Evolutionary conservation across 805 yeast species (phyloP).

Genomic region (Candida incommunis): DNA sequence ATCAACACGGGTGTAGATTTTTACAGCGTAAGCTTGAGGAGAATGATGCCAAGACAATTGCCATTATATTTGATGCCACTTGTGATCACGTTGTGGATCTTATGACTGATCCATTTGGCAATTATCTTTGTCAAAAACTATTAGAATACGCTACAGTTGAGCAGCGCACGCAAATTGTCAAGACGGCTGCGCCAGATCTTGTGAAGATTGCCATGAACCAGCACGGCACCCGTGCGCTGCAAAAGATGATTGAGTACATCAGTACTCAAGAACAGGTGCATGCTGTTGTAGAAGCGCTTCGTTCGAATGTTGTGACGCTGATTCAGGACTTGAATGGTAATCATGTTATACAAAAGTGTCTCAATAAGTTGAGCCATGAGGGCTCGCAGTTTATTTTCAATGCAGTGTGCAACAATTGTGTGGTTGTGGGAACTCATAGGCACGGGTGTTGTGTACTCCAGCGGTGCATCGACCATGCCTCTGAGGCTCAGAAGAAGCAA

Average conservation of each 20-base stretch:
- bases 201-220: conserved; percentile 78
- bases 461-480: conserved; percentile 86
- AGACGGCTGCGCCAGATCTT: conserved; percentile 58
- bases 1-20: conserved; percentile 93
- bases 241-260: conserved; percentile 77
- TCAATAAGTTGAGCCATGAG: conserved; percentile 53
- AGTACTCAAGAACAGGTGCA: conserved; percentile 56
- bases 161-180: conserved; percentile 57
- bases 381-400: conserved; percentile 82
- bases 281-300: conserved; percentile 44
- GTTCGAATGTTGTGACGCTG: conserved; percentile 60
- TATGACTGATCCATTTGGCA: conserved; percentile 95
- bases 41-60: conserved; percentile 17
- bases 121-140: conserved; percentile 81
- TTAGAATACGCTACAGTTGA: conserved; percentile 59
- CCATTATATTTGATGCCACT: conserved; percentile 66
- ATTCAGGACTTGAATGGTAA: conserved; percentile 90
- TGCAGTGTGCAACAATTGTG: conserved; percentile 59
- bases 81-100: conserved; percentile 65
- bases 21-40: conserved; percentile 74
- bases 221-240: conserved; percentile 93
- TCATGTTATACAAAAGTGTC: conserved; percentile 88
- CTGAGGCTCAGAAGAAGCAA: conserved; percentile 48
- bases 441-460: conserved; percentile 97
- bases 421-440: conserved; percentile 81